phyloP scores from a whole-genome alignment of 2,329 filamentous ascomycete genomes.

The Lomentospora prolificans region DNA sequence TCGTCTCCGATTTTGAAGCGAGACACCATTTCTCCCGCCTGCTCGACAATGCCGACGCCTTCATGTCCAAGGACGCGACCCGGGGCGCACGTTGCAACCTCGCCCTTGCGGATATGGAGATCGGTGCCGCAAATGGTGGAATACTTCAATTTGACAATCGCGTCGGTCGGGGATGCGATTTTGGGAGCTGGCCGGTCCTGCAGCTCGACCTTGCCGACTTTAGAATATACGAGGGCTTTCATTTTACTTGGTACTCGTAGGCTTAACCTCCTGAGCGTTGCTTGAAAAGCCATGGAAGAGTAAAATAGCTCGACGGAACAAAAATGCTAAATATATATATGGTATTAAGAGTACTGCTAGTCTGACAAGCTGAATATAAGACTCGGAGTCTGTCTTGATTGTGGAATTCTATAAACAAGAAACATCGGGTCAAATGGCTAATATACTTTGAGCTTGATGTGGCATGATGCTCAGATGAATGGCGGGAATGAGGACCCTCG shows the following conservation, averaged over 20 bases:
- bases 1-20: slow-evolving; percentile 37
- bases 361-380: too few species aligned
- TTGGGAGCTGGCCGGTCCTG: slow-evolving; percentile 31
- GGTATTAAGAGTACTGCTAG: too few species aligned
- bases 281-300: too few species aligned
- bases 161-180: slow-evolving; percentile 32
- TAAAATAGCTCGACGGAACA: too few species aligned
- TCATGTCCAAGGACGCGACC: slow-evolving; percentile 43
- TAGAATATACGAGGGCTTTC: slow-evolving; percentile 37
- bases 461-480: too few species aligned
- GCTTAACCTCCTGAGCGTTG: neutral
- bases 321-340: too few species aligned
- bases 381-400: too few species aligned
- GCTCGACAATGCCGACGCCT: slow-evolving; percentile 38
- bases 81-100: slow-evolving; percentile 35
- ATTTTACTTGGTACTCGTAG: slow-evolving; percentile 19
- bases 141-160: slow-evolving; percentile 36
- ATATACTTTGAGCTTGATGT: too few species aligned
- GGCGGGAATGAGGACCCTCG: too few species aligned
- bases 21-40: slow-evolving; percentile 32
- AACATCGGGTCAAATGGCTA: too few species aligned
- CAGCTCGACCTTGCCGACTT: slow-evolving; percentile 22
- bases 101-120: slow-evolving; percentile 44
- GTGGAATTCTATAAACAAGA: too few species aligned
- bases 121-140: slow-evolving; percentile 45